A percentile compares a stretch with the other conserved stretches of the same genome.
Evolutionary conservation across 805 yeast species (phyloP).

Genomic region (Blastobotrys attinorum): DNA sequence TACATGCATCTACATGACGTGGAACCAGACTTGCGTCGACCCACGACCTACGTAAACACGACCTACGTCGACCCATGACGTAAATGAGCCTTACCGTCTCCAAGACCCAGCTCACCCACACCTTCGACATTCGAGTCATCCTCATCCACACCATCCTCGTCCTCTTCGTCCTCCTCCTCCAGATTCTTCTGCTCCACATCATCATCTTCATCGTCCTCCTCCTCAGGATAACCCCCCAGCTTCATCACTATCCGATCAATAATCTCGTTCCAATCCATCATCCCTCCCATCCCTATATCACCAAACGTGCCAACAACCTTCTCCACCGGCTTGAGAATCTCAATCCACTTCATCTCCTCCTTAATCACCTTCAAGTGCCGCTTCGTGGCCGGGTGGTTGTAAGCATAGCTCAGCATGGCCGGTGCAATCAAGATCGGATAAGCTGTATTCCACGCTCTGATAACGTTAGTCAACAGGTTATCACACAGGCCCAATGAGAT

Average conservation of each 20-base stretch:
- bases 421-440: conserved; percentile 89
- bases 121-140: too few relatives aligned
- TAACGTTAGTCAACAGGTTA: conserved; percentile 79
- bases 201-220: conserved; percentile 41
- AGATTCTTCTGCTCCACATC: conserved; percentile 33
- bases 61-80: too few relatives aligned
- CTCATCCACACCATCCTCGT: too few relatives aligned
- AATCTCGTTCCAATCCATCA: conserved; percentile 96
- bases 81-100: too few relatives aligned
- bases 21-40: too few relatives aligned
- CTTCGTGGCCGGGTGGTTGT: conserved; percentile 81
- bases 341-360: conserved; percentile 94
- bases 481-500: conserved; percentile 89
- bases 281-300: conserved; percentile 98
- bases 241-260: conserved; percentile 76
- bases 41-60: too few relatives aligned
- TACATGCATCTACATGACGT: too few relatives aligned
- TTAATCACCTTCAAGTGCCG: conserved; percentile 67
- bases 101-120: too few relatives aligned
- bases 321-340: conserved; percentile 88
- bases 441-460: conserved; percentile 92
- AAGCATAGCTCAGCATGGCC: conserved; percentile 90
- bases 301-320: conserved; percentile 90
- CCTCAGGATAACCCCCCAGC: conserved; percentile 54
- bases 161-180: conserved; percentile 39